Base-by-base conservation (phyloP, 305 asterid species). In the Fraxinus baroniana region DNA sequence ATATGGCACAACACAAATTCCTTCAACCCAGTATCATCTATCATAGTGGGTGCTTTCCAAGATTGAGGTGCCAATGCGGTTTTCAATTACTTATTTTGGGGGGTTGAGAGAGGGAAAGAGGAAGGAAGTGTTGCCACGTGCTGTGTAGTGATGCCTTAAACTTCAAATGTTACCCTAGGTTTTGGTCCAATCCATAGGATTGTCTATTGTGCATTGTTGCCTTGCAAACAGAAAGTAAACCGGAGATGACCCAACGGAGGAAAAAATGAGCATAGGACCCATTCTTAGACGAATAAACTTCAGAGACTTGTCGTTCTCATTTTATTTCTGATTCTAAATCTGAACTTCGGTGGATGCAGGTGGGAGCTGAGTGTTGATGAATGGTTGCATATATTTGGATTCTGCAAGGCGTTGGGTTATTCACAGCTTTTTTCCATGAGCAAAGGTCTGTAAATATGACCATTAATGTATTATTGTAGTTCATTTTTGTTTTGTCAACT, bases 281-380 rank as follows among this genome's bases (percentile, higher is more conserved):
- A 41, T 74, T 35, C 5, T 44, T 30, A 44, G 60, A 78, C n/a
- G 55, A 66, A 79, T 24, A 64, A 64, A 13, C 33, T 64, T 64
- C 32, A 24, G n/a, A 24, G 12, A 24, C 32, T 22, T 6, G 73
- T 12, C 55, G 62, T 55, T 22, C 5, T 73, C 62, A 3, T 79
- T 22, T 78, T 66, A 74, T 57, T 77, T 71, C 89, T 85, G 81
- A 83, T 78, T 79, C 83, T 30, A 52, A 68, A 74, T 84, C 26
- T 78, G 39, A 62, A 70, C 78, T 86, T 83, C 89, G 86, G 91
- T 92, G 90, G 80, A 85, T 87, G 93, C 92, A 92, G 97, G 94
- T 85, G 87, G 94, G 83, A 86, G 92, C 84, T 92, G 91, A 91
- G 20, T 62, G 83, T 52, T 60, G 44, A 44, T 74, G 79, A 44